These are phyloP conservation scores for Agrocybe pediades DNA, from an alignment of 768 basidiomycete species.

Conservation along the genomic window DNA sequence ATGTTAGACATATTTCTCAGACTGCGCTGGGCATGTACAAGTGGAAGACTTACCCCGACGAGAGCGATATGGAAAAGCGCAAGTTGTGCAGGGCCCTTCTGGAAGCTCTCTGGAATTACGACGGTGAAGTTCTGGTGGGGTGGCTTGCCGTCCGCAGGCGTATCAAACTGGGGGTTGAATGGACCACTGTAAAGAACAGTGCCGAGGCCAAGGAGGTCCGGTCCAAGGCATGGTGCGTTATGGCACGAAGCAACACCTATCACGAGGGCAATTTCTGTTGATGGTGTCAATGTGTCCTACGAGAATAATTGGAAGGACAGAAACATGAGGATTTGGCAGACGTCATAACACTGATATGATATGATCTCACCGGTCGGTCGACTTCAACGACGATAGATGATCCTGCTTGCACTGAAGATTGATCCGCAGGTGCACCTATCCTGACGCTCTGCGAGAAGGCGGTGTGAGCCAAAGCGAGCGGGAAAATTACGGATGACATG, in stretches of 20 bases:
- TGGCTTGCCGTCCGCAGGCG: not conserved
- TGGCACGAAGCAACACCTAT: not conserved
- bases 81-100: not conserved
- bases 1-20: too few species aligned
- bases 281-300: not conserved
- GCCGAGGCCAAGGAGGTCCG: not conserved
- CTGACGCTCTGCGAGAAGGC: not conserved
- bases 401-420: not conserved
- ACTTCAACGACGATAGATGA: not conserved
- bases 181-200: not conserved
- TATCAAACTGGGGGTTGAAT: not conserved
- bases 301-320: too few species aligned
- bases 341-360: not conserved
- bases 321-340: not conserved
- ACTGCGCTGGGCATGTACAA: not conserved
- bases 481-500: not conserved
- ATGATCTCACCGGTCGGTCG: not conserved
- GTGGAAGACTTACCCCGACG: not conserved
- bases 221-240: not conserved
- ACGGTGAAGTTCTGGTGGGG: constrained; percentile 4
- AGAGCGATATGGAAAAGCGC: not conserved
- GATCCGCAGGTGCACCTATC: not conserved
- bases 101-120: not conserved
- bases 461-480: not conserved
- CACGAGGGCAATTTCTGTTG: not conserved